Conservation (phyloP, 1,284 basidiomycete genomes). For the Naganishia sp. region DNA sequence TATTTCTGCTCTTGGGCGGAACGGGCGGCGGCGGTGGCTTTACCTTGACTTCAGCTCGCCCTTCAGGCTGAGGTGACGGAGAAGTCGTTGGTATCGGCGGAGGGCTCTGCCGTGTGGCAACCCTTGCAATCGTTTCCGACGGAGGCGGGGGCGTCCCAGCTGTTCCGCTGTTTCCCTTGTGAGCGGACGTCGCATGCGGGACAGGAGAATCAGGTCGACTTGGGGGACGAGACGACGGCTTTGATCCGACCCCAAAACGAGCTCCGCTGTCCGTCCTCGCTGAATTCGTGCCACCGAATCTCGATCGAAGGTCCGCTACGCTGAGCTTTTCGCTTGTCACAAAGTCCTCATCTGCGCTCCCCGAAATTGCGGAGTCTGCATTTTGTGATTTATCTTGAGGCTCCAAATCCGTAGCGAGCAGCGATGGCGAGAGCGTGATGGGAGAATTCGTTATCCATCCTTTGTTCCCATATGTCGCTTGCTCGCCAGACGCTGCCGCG, state of each 20-base stretch:
- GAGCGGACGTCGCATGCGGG: background rate
- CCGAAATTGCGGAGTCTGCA: background rate
- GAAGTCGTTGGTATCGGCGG: background rate
- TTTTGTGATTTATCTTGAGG: background rate
- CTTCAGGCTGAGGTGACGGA: background rate
- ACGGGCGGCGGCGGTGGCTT: slow-evolving; percentile 15
- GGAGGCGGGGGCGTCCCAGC: background rate
- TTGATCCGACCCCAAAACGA: background rate
- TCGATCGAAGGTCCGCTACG: slow-evolving; percentile 9
- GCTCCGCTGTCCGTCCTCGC: background rate
- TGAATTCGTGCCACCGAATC: background rate
- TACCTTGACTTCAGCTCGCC: too few species aligned
- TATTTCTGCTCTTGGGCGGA: slow-evolving; percentile 8
- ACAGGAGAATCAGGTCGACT: slow-evolving; percentile 1
- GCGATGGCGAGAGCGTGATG: slow-evolving; percentile 8
- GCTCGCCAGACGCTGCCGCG: background rate
- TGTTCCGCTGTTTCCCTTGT: background rate
- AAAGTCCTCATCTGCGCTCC: background rate
- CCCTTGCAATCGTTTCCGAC: background rate
- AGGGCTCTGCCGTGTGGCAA: background rate
- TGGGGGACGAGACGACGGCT: background rate
- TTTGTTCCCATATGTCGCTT: background rate
- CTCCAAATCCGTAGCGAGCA: background rate
- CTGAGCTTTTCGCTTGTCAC: background rate
- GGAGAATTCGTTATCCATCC: background rate